Base-by-base conservation (phyloP, 306 rosid species). In the cucumber (Cucumis sativus) region DNA sequence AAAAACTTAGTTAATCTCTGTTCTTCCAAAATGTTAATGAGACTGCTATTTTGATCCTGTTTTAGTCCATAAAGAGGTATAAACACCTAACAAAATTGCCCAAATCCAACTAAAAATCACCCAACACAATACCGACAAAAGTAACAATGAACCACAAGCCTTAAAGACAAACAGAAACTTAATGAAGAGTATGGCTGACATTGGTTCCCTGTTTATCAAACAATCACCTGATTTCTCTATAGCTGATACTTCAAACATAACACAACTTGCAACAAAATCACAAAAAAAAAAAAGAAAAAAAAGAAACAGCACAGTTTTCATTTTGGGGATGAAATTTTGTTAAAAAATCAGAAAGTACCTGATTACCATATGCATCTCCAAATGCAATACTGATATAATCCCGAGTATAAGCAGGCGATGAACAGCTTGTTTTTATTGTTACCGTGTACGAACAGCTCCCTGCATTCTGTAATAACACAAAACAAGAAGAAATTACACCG, bases 321-420 rank as follows among this genome's bases (percentile, higher is more conserved):
- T 14, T 39, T 67, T 20, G 17, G 54, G 35, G 49, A 21, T n/a
- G 54, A 20, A 67, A 67, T 2, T n/a, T 10, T 40, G 17, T 18
- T 67, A 17, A 51, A 40, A 67, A 45, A 69, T 21, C 40, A 70
- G 41, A 64, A 74, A 45, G 41, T 72, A 93, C 98, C 98, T 91
- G 94, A 79, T 91, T 86, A 72, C 98, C 98, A 78, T 88, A 84
- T 55, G 92, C 96, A 78, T 93, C 98, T 9, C 98, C 96, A 72
- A 93, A 93, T 2, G 91, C 8, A 55, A 93, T 84, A 79, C 98
- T 91, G 82, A 93, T 91, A 8, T 79, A 87, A 79, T 91, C 98
- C 80, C 96, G 85, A 2, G 98, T 93, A 61, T 91, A 89, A 8
- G 78, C 60, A 21, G 96, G 78, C 21, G 98, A 93, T 37, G 77